Evolutionary conservation across 257 asterid genomes (phyloP), one percentile per base, ranked within the genome.

Genomic region (Hygrophila difformis): DNA sequence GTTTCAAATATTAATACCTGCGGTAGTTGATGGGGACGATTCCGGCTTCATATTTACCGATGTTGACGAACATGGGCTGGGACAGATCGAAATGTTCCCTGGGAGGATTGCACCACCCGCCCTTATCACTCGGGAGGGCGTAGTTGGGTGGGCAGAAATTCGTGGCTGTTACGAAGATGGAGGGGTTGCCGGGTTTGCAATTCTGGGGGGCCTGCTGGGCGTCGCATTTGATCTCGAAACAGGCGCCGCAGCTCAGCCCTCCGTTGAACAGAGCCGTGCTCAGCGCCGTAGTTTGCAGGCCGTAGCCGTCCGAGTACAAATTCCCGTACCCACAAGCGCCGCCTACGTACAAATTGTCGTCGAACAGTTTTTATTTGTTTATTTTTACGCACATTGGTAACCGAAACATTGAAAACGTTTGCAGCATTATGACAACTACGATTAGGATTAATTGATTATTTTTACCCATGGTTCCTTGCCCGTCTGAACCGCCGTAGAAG

Each of bases 401-500:
- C n/a, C n/a, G n/a, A n/a, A n/a, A n/a, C n/a, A n/a, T n/a, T n/a
- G n/a, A n/a, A n/a, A n/a, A n/a, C n/a, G n/a, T n/a, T n/a, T n/a
- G n/a, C n/a, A n/a, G n/a, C n/a, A n/a, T n/a, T n/a, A n/a, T n/a
- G n/a, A n/a, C n/a, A n/a, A n/a, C n/a, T n/a, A n/a, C n/a, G n/a
- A n/a, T n/a, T n/a, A n/a, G n/a, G n/a, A n/a, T n/a, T n/a, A n/a
- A n/a, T n/a, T n/a, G n/a, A n/a, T n/a, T n/a, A n/a, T n/a, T n/a
- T n/a, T 26, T 8, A 26, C 31, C 31, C 0, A 8, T 8, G 31
- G 4, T 3, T 26, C 31, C 31, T 26, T 8, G 31, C 4, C 31
- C 31, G 31, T 26, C 31, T 26, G 31, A 8, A 44, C 79, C 79
- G 20, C 79, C 79, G 53, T 72, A 72, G 69, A 72, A 72, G 44